Evolutionary conservation across 179 eudicot species (phyloP), one percentile per base, ranked within the genome.

Genomic region (Sideroxylon spinosum): DNA sequence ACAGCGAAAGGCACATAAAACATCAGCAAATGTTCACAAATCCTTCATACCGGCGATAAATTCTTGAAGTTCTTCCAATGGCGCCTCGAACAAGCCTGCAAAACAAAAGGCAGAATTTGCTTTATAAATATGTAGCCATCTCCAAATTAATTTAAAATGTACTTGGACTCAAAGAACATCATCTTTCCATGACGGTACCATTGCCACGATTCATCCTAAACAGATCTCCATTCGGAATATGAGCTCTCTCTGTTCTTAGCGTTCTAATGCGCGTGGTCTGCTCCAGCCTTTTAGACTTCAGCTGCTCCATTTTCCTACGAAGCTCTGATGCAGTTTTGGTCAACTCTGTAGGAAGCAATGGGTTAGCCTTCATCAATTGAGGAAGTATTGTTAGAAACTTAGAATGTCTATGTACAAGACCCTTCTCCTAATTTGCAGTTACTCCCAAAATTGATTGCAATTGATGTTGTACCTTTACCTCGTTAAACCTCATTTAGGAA

Each of bases 261-360:
- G 37, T 29, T 75, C 77, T 61, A 56, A 48, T 29, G 19, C 29
- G 75, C 67, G 73, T 82, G 50, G 20, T 64, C 53, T 89, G 86
- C 77, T 86, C 81, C 25, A 76, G 68, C 80, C 78, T 87, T 70
- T 84, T 92, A 76, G 76, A 60, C 78, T 84, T 92, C 82, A 85
- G 80, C 71, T 88, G 82, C 80, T 79, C 84, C 88, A 91, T 68
- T 78, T 86, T 89, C 44, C 37, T 61, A 60, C 86, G 89, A 71
- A 92, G 89, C 82, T 90, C 89, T 55, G 88, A 81, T 78, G 89
- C 88, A 69, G 86, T 81, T 70, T 77, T 85, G 55, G 50, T 75
- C 88, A 91, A 81, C 71, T 91, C 97, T 91, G 92, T 75, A 37
- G 5, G 60, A 76, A 73, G 14, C 32, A 52, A 68, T 23, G 48